Evolutionary conservation across 495 filamentous ascomycete species (phyloP), one percentile per base, ranked within the genome.

Genomic region (Lepraria neglecta): DNA sequence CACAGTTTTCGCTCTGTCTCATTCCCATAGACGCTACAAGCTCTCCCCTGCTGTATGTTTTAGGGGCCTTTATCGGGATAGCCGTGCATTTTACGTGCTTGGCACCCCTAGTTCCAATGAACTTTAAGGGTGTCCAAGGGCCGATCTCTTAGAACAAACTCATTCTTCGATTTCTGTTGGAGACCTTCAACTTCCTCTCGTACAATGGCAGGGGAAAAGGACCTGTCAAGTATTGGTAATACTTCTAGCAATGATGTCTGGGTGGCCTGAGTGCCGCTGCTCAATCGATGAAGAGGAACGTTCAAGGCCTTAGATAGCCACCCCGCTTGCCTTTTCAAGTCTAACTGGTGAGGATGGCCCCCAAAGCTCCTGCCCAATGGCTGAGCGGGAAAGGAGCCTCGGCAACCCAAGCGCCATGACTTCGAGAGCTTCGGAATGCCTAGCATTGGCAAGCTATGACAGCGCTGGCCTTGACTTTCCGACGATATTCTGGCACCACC

Each of bases 251-350:
- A 12, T 28, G 14, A 46, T 46, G 6, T 46, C 44, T 17, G 44
- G 15, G 44, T 21, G 6, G 15, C 6, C 19, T n/a, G 44, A 21
- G 19, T 7, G 15, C 44, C 10, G 44, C 35, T 38, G 35, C 35
- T 12, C 12, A 7, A 38, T 11, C 15, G 44, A 46, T 42, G 3
- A 19, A 2, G 44, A 46, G 6, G 6, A 6, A n/a, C 6, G 4
- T 46, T 46, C 30, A 19, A 15, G n/a, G 9, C 4, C 33, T 10
- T 21, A 19, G 11, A 30, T 10, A 21, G 11, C 0, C 21, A n/a
- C 30, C 51, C 51, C 31, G n/a, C 30, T 54, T 38, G 33, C 31
- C 30, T 14, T 11, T 54, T 54, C 51, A 33, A 54, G 30, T 54
- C 10, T 38, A 21, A 12, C 12, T 11, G 10, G 30, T 35, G 0